Base-by-base conservation (phyloP, 1,139 yeast species). In the Blastobotrys buckinghamii region DNA sequence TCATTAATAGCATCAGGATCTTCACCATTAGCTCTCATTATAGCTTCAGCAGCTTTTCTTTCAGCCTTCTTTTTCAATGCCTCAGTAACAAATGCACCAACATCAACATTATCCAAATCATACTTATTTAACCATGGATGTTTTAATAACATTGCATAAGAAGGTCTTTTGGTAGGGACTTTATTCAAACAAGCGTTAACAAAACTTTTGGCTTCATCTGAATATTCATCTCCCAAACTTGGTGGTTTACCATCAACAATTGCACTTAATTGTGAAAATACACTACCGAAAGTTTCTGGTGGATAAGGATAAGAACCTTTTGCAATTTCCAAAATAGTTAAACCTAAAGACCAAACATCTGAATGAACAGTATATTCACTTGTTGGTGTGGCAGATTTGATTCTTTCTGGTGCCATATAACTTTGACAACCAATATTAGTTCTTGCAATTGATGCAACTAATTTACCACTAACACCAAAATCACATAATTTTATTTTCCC, bases 331-430 rank as follows among this genome's bases (percentile, higher is more conserved):
- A 92, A 69, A 19, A 92, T 80, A 27, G 95, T 83, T 51, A 92
- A 73, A 1, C 98, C 99, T 40, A 92, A 70, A 0, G 97, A 88
- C 98, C 99, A 92, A 53, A 92, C 81, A 67, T 94, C 99, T 10
- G 95, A 84, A 64, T 92, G 97, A 12, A 89, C 96, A 1, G 97
- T 83, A 67, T 92, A 92, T 62, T 84, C 90, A 8, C 79, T 79
- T 48, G 67, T 70, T 13, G 68, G 64, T 45, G 66, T 68, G 34
- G 67, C 59, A 6, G 81, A 76, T 66, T 84, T 82, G 61, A 92
- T 94, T 62, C 99, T 77, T 66, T 92, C 99, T 1, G 99, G 99
- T 0, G 98, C 97, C 98, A 94, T 94, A 68, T 92, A 92, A 5
- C 96, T 86, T 68, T 92, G 98, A 67, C 98, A 94, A 6, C 99